These are phyloP conservation scores for Trichoderma gracile DNA, from an alignment of 2,329 filamentous ascomycete species.

Conservation along the genomic window DNA sequence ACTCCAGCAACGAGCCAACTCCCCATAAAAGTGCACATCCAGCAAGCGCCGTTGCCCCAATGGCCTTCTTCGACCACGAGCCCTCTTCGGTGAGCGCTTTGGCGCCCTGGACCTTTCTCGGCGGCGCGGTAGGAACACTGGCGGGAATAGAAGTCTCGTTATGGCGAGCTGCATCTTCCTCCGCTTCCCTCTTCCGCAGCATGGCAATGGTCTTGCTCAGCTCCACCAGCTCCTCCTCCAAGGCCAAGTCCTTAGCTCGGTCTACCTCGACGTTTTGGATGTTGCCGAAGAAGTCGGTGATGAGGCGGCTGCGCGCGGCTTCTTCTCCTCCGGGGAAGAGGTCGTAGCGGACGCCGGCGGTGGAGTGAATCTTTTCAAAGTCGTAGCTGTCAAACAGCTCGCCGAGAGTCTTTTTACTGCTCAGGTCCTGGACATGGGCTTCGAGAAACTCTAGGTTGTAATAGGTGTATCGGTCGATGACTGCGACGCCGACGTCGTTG, in stretches of 20 bases:
- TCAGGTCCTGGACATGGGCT: conserved; percentile 80
- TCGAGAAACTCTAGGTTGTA: conserved; percentile 98
- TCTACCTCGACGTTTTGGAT: conserved; percentile 96
- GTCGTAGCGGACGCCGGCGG: conserved; percentile 91
- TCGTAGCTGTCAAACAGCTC: conserved; percentile 97
- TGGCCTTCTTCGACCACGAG: conserved; percentile 66
- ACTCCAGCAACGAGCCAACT: conserved; percentile 54
- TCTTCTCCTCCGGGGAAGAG: conserved; percentile 85
- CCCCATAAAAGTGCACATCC: conserved; percentile 63
- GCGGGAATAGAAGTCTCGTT: conserved; percentile 35
- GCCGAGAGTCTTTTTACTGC: conserved; percentile 84
- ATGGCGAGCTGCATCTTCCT: conserved; percentile 41
- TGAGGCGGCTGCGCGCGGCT: conserved; percentile 72
- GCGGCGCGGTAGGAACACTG: conserved; percentile 34
- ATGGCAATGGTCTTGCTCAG: conserved; percentile 67
- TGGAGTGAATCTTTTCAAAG: conserved; percentile 88
- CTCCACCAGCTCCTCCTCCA: conserved; percentile 74
- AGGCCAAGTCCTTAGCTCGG: conserved; percentile 55
- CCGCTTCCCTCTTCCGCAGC: conserved; percentile 51
- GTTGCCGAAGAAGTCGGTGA: conserved; percentile 98
- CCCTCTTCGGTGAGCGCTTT: conserved; percentile 65
- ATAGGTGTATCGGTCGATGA: conserved; percentile 98
- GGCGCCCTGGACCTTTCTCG: conserved; percentile 41
- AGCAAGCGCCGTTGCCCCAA: conserved; percentile 62
- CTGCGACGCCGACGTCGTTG: conserved; percentile 94